A percentile compares a stretch with the other conserved stretches of the same genome.
Evolutionary conservation across 169 alveolate genomes (phyloP).

Genomic region (Eimeria maxima): DNA sequence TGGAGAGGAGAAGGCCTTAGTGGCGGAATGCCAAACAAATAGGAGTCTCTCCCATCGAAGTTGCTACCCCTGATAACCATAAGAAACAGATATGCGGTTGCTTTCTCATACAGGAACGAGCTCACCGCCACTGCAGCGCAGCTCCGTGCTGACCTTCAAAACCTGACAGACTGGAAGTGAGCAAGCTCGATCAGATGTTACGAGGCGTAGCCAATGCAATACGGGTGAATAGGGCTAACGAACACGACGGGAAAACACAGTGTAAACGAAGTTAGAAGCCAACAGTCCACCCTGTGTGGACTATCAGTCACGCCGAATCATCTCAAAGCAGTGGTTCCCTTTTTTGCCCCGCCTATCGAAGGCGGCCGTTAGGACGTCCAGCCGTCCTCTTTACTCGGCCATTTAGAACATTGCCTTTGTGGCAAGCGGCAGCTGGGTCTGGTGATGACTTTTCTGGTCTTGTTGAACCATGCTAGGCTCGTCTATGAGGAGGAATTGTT

Average conservation of each 20-base stretch:
- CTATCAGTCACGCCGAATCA: neutral
- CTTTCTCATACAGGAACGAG: constrained; percentile 41
- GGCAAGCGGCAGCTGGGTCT: neutral
- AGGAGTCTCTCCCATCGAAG: neutral
- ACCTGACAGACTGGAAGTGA: constrained; percentile 67
- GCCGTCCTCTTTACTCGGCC: neutral
- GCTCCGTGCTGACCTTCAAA: constrained; percentile 63
- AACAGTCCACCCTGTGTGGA: neutral
- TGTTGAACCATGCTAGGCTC: neutral
- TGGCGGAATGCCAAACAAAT: neutral
- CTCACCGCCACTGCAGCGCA: constrained; percentile 53
- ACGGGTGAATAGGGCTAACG: neutral
- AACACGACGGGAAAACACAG: neutral
- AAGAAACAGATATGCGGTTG: neutral
- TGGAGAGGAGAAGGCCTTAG: neutral
- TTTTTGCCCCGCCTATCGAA: neutral
- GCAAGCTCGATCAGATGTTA: constrained; percentile 7
- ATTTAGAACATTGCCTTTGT: neutral
- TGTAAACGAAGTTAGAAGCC: neutral
- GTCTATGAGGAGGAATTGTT: constrained; percentile 71
- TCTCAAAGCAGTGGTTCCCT: neutral
- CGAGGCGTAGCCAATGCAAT: neutral
- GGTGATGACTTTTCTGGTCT: neutral
- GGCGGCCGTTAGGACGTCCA: neutral
- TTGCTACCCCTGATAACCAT: neutral